Percentiles rank a stretch among this genome's conserved stretches.
Evolutionary conservation across 148 eudicot species (phyloP).

Genomic region (Pharnaceum exiguum): DNA sequence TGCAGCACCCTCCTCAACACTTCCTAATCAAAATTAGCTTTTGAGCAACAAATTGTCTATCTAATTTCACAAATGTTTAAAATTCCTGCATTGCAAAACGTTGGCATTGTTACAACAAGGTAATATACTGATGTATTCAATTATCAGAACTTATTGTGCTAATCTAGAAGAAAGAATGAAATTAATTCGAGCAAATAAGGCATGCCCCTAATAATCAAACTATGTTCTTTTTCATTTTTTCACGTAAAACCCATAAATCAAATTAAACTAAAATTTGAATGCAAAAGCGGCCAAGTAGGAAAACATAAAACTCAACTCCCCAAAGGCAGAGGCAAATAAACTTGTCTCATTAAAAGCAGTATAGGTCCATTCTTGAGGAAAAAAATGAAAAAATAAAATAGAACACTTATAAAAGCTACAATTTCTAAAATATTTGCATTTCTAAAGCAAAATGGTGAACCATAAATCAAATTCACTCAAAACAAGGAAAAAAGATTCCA

Average conservation of each 20-base stretch:
- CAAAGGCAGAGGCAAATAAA: too few species aligned
- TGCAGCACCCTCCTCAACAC: constrained; percentile 14
- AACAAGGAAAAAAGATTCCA: not conserved
- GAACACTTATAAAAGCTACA: too few species aligned
- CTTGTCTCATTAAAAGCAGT: too few species aligned
- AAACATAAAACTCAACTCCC: too few species aligned
- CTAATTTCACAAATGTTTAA: constrained; percentile 4
- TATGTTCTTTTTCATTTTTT: too few species aligned
- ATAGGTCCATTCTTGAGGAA: too few species aligned
- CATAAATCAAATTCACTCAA: not conserved
- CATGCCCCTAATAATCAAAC: too few species aligned
- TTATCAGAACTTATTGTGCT: not conserved
- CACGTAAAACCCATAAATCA: too few species aligned
- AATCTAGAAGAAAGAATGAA: too few species aligned
- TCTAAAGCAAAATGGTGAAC: not conserved
- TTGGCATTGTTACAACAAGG: not conserved
- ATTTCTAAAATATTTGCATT: not conserved
- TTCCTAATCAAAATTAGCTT: not conserved
- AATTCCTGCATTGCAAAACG: constrained; percentile 8
- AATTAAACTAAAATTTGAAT: too few species aligned
- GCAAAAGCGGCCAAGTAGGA: too few species aligned
- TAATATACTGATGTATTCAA: not conserved
- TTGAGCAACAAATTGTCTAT: not conserved
- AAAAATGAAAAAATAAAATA: not conserved
- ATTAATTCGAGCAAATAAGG: too few species aligned